Evolutionary conservation across 805 yeast species (phyloP).

Genomic region (Wickerhamomyces subpelliculosus): DNA sequence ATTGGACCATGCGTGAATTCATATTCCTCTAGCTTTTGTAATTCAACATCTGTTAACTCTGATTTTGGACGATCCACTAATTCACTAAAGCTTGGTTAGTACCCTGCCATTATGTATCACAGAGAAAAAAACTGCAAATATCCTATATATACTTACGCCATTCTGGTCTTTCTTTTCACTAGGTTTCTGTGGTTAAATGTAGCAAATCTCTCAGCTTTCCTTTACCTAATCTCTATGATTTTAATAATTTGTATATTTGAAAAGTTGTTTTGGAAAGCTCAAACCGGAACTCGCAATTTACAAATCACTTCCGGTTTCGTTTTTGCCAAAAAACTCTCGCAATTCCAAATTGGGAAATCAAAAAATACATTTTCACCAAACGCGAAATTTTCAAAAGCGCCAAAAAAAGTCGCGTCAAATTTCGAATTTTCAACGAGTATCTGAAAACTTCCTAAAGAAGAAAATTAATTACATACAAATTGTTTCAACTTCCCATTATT

Average conservation of each 20-base stretch:
- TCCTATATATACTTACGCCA: conserved; percentile 1
- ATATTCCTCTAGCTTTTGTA: conserved; percentile 77
- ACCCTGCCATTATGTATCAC: too few species aligned
- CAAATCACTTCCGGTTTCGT: too few species aligned
- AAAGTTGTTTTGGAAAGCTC: neutral
- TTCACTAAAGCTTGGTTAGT: conserved; percentile 35
- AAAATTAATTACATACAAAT: neutral
- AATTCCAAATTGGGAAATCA: neutral
- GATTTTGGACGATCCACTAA: conserved; percentile 66
- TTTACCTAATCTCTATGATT: too few species aligned
- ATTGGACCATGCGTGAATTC: conserved; percentile 90
- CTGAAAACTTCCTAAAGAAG: neutral
- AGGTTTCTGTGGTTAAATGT: too few species aligned
- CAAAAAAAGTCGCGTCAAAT: too few species aligned
- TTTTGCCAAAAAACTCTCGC: too few species aligned
- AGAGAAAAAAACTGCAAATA: too few species aligned
- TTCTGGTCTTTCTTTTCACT: neutral
- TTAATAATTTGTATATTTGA: neutral
- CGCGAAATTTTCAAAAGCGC: neutral
- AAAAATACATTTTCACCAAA: too few species aligned
- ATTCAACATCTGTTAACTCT: conserved; percentile 74
- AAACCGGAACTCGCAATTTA: neutral
- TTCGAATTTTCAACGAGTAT: too few species aligned
- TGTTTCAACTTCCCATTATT: neutral
- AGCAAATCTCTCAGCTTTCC: neutral